Evolutionary conservation across 1,284 basidiomycete genomes (phyloP).

Genomic region (Sanghuangporus sanghuang): DNA sequence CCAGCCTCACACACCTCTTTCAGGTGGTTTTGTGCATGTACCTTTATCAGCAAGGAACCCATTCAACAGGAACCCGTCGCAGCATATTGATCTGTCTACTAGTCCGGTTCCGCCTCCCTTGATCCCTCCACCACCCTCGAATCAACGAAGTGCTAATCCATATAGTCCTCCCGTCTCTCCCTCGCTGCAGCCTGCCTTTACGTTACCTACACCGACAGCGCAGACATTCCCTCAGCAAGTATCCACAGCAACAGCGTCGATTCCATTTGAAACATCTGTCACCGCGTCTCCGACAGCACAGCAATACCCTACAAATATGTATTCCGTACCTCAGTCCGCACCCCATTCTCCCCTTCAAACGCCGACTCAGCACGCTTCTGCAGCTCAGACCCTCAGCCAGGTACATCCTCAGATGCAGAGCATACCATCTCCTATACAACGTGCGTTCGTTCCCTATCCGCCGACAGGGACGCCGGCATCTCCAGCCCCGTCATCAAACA

Average conservation of each 20-base stretch:
- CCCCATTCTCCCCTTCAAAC: slow-evolving; percentile 4
- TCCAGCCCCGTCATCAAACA: background rate
- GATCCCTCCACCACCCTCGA: slow-evolving; percentile 4
- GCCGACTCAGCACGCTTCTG: slow-evolving; percentile 2
- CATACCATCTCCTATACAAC: background rate
- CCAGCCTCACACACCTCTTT: slow-evolving; percentile 13
- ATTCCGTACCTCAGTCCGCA: background rate
- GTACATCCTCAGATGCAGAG: background rate
- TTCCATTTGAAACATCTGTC: background rate
- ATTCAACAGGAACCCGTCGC: background rate
- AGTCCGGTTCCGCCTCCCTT: slow-evolving; percentile 5
- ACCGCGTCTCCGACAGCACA: background rate
- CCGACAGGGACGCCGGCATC: background rate
- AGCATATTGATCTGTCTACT: background rate
- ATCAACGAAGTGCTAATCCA: background rate
- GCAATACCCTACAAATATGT: slow-evolving; percentile 1
- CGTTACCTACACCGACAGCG: background rate
- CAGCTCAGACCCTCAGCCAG: background rate
- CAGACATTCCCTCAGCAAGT: background rate
- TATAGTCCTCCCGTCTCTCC: background rate
- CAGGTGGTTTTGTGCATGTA: slow-evolving; percentile 10
- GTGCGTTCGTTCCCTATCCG: background rate
- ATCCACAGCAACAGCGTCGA: background rate
- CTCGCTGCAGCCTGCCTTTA: background rate
- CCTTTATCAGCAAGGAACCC: background rate